Conservation (phyloP, 495 filamentous ascomycete species). For the Podospora conica region DNA sequence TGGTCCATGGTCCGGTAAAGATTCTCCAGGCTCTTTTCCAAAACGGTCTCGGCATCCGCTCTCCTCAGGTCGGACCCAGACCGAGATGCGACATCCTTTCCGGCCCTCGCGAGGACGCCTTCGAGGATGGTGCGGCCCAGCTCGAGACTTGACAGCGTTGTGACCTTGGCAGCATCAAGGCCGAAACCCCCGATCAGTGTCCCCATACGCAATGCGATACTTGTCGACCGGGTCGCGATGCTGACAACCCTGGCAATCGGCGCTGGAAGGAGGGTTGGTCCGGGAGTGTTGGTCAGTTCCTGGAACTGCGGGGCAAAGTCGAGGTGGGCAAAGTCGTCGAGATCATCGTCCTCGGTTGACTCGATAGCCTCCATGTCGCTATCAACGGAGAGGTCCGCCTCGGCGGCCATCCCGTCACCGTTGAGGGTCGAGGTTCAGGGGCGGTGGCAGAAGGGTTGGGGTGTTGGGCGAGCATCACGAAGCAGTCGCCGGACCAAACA, state of each 20-base stretch:
- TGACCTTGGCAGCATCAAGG: conserved; percentile 58
- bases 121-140: conserved; percentile 61
- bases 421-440: neutral
- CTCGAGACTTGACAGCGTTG: conserved; percentile 65
- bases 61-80: conserved; percentile 50
- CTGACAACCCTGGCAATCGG: conserved; percentile 66
- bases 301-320: conserved; percentile 14
- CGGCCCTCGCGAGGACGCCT: conserved; percentile 60
- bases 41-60: conserved; percentile 54
- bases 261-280: conserved; percentile 58
- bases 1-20: conserved; percentile 58
- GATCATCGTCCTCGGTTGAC: neutral
- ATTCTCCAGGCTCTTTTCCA: conserved; percentile 57
- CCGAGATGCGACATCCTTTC: conserved; percentile 55
- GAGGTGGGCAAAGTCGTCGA: conserved; percentile 11
- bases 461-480: conserved; percentile 2
- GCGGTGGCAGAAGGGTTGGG: neutral
- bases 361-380: conserved; percentile 1
- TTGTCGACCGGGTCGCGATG: conserved; percentile 60
- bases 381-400: neutral
- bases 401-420: conserved; percentile 4
- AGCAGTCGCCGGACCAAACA: neutral
- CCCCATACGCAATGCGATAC: conserved; percentile 64
- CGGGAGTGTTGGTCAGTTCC: conserved; percentile 26
- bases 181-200: conserved; percentile 59